Evolutionary conservation across 352 stramenopile species (phyloP).

Genomic region (Blastocystis sp.): DNA sequence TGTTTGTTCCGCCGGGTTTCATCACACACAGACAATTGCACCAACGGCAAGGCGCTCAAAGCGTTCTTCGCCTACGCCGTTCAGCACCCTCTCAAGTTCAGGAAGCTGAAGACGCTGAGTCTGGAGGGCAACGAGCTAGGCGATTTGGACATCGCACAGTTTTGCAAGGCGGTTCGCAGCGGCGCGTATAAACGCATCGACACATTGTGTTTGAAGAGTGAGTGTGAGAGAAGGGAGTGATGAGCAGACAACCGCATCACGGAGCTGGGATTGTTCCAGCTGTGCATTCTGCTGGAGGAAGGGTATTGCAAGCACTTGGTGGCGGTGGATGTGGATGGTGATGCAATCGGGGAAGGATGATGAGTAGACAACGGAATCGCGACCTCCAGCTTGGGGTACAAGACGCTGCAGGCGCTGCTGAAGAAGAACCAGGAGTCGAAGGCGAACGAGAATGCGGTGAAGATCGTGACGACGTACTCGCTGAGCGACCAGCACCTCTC

Average conservation of each 20-base stretch:
- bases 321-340: constrained; percentile 44
- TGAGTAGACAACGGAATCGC: constrained; percentile 26
- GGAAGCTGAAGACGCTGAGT: constrained; percentile 35
- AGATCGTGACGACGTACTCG: constrained; percentile 46
- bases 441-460: not conserved
- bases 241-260: constrained; percentile 37
- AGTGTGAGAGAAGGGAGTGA: not conserved
- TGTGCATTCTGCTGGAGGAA: constrained; percentile 51
- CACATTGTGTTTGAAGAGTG: constrained; percentile 48
- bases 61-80: constrained; percentile 21
- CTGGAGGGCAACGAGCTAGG: constrained; percentile 45
- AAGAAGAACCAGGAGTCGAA: constrained; percentile 42
- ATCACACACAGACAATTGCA: constrained; percentile 22
- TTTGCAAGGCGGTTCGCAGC: constrained; percentile 21
- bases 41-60: constrained; percentile 23
- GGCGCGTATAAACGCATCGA: constrained; percentile 20
- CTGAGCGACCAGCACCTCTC: constrained; percentile 59
- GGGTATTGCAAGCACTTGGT: constrained; percentile 32
- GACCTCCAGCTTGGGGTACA: not conserved
- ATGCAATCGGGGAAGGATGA: too few species aligned
- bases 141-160: constrained; percentile 35
- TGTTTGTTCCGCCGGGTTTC: not conserved
- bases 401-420: constrained; percentile 38
- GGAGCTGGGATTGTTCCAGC: constrained; percentile 37
- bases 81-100: constrained; percentile 33